A percentile compares a stretch with the other conserved stretches of the same genome.
Conservation (phyloP, 2,329 filamentous ascomycete species). For the Onygenales sp. region DNA sequence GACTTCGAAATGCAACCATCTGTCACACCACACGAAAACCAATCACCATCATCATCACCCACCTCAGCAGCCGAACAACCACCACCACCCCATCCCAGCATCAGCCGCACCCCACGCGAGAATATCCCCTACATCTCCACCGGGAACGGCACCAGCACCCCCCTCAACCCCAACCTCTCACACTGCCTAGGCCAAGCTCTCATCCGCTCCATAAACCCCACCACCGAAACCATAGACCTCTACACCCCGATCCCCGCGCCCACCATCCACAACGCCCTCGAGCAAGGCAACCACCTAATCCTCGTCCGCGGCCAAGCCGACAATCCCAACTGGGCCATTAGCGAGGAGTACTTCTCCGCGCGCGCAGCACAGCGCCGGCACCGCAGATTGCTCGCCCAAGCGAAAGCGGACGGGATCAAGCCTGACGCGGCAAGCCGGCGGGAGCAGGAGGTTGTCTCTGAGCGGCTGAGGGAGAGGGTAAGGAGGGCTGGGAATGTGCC, state of each 20-base stretch:
- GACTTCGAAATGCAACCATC: conserved; percentile 12
- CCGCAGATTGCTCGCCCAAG: conserved; percentile 15
- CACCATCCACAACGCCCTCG: conserved; percentile 20
- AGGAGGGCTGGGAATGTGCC: conserved; percentile 29
- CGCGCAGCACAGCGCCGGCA: conserved; percentile 27
- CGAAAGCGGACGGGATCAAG: conserved; percentile 13
- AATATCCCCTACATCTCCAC: conserved; percentile 43
- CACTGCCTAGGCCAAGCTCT: conserved; percentile 42
- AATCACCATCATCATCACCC: not conserved
- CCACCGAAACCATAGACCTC: conserved; percentile 33
- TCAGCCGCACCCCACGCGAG: conserved; percentile 34
- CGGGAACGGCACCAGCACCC: conserved; percentile 30
- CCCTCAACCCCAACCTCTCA: conserved; percentile 39
- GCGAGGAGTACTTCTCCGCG: conserved; percentile 33
- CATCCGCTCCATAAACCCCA: conserved; percentile 32
- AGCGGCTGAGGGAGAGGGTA: conserved; percentile 24
- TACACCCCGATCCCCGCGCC: conserved; percentile 38
- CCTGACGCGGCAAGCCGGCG: conserved; percentile 6
- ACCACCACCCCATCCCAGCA: conserved; percentile 9
- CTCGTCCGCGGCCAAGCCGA: conserved; percentile 40
- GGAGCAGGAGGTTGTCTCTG: conserved; percentile 15
- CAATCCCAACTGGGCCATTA: conserved; percentile 37
- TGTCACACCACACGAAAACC: conserved; percentile 13
- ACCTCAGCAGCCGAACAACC: conserved; percentile 1
- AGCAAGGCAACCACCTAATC: conserved; percentile 32